Base-by-base conservation (phyloP, 805 yeast genomes). In the Lipomyces chichibuensis region DNA sequence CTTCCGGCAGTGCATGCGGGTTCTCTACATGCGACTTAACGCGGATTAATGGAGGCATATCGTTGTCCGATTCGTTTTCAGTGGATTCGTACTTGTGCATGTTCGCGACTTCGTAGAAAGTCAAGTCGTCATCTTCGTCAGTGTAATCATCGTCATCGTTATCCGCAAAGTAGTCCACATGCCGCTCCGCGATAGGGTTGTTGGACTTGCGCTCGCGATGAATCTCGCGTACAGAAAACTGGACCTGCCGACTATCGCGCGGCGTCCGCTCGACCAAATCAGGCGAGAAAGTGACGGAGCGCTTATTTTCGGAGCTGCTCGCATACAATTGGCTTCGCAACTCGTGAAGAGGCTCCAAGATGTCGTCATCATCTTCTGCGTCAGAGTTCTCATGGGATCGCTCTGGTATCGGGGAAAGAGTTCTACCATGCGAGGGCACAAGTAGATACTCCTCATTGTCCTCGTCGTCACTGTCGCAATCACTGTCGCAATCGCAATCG, bases 371-470 rank as follows among this genome's bases (percentile, higher is more conserved):
- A 37, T 72, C 77, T 59, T 72, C 74, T 14, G 73, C 74, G 43
- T 67, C 73, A 46, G 58, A 25, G 4, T 70, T 72, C 37, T 70
- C 71, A 29, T 72, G 76, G 20, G 70, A 70, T 37, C 76, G 81
- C 6, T 43, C 49, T 2, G 49, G 71, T 71, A 33, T 74, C 78
- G 20, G 75, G 73, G 56, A 77, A 80, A 8, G 77, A 75, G 63
- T 77, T 52, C 55, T 25, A 14, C 33, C 77, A 67, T 77, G 74
- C 29, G 46, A 25, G 14, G 3, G 52, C 25, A 64, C 56, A 39
- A 75, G 70, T 25, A 71, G 60, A 61, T 66, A 63, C 54, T 52
- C 27, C 32, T 64, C 70, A 37, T 66, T 54, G 68, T 80, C 81
- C 20, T 71, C 75, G 54, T 69, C 69, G 1, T 71, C 77, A 20